Base-by-base conservation (phyloP, 306 rosid species). In the Rosa rugosa region DNA sequence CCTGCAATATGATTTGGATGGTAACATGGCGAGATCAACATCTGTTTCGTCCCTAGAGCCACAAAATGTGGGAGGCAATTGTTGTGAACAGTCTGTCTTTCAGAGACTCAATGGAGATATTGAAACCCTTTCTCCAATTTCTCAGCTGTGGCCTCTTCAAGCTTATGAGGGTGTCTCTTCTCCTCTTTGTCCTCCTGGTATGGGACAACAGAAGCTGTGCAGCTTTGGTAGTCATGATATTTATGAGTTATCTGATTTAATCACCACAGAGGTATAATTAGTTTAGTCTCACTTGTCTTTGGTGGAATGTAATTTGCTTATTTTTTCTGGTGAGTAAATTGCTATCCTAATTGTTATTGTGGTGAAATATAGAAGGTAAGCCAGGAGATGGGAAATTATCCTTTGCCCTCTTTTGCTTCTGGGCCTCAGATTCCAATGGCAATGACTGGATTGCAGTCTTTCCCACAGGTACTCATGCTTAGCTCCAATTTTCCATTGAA, bases 131-230 rank as follows among this genome's bases (percentile, higher is more conserved):
- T 70, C 73, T 81, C 68, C 73, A 27, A 69, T 70, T 51, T 69
- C 57, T 46, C 73, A 80, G n/a, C 9, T 40, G 46, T 49, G 84
- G 62, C 67, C 81, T 49, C 57, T 69, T 76, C 84, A 69, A 62
- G 36, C 73, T 63, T 81, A 36, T 40, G 81, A 76, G 73, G 73
- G 77, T 42, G 59, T 71, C 56, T 17, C 80, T 76, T 63, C 84
- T 17, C 62, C 84, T 22, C 38, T 75, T 27, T 41, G 65, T 70
- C 72, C 72, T 76, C 73, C 72, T 81, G 71, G 23, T 42, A 42
- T 75, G 64, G 83, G 63, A 53, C 63, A 71, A 40, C 49, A 41
- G 11, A 50, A 59, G 56, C 65, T 53, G 34, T 65, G 64, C 64
- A 77, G 77, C 54, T 13, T 65, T 68, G 75, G 49, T 40, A 80